phyloP scores from a whole-genome alignment of 192 early-diverging fungal species.

The Geranomyces variabilis region DNA sequence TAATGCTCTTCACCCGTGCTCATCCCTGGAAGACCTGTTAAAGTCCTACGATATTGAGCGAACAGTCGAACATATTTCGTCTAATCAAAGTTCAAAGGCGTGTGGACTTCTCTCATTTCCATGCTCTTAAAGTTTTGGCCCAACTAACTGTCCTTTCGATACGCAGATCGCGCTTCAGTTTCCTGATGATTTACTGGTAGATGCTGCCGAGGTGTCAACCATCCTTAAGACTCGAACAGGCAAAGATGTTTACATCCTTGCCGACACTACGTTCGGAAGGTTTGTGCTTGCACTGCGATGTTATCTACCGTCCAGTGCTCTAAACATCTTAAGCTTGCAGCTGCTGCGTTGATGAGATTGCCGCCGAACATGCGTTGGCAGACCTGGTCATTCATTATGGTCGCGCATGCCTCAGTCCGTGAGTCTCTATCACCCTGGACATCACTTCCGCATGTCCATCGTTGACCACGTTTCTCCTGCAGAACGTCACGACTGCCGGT shows the following conservation, averaged over 20 bases:
- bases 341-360: conserved; percentile 98
- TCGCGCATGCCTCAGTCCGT: conserved; percentile 84
- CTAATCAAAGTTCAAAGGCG: neutral
- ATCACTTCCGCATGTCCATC: neutral
- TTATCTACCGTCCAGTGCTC: neutral
- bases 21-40: neutral
- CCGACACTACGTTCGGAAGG: conserved; percentile 94
- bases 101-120: too few species aligned
- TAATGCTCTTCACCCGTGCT: neutral
- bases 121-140: neutral
- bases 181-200: conserved; percentile 81
- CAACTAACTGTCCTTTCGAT: neutral
- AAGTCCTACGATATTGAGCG: conserved; percentile 31
- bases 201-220: conserved; percentile 67
- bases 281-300: conserved; percentile 15
- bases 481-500: conserved; percentile 81
- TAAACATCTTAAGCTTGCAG: conserved; percentile 40
- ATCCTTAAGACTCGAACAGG: conserved; percentile 53
- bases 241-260: conserved; percentile 74
- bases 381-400: conserved; percentile 97
- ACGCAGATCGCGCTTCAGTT: conserved; percentile 76
- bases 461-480: neutral
- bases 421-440: conserved; percentile 29
- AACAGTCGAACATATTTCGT: conserved; percentile 11
- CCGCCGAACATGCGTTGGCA: conserved; percentile 84